Conservation (phyloP, 1,284 basidiomycete genomes). For the Pisolithus thermaeus region DNA sequence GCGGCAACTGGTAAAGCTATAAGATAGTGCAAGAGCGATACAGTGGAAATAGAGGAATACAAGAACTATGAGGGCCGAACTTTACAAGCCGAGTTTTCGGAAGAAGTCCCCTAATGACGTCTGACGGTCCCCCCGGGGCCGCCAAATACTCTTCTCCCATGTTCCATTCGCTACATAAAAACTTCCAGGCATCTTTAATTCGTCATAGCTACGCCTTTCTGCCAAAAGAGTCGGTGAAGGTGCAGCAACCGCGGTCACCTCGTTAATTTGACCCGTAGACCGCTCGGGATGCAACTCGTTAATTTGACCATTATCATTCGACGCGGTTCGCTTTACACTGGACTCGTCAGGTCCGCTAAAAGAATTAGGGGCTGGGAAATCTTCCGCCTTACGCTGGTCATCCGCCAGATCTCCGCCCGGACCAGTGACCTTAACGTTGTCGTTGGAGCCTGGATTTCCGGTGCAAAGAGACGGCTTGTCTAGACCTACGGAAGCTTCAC, state of each 20-base stretch:
- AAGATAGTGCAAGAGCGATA: not conserved
- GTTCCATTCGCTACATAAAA: conserved; percentile 31
- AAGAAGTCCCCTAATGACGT: conserved; percentile 17
- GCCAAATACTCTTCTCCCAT: conserved; percentile 1
- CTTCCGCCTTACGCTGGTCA: conserved; percentile 21
- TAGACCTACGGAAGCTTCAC: conserved; percentile 20
- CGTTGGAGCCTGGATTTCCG: conserved; percentile 20
- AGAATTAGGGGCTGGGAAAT: conserved; percentile 12
- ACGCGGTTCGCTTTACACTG: conserved; percentile 9
- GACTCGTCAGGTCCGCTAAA: conserved; percentile 15
- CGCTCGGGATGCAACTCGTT: not conserved
- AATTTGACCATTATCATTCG: not conserved
- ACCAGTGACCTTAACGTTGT: conserved; percentile 28
- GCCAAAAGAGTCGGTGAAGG: not conserved
- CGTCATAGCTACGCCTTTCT: conserved; percentile 24
- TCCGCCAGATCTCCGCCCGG: conserved; percentile 22
- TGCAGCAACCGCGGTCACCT: not conserved
- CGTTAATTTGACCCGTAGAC: conserved; percentile 1
- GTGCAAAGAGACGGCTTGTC: conserved; percentile 26
- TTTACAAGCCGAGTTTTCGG: conserved; percentile 21
- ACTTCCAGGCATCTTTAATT: conserved; percentile 43
- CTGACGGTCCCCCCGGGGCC: not conserved
- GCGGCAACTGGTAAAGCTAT: no score
- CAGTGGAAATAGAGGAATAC: not conserved
- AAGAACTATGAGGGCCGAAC: conserved; percentile 5